Evolutionary conservation across 2,329 filamentous ascomycete genomes (phyloP).

Genomic region (Cytospora chrysosperma): DNA sequence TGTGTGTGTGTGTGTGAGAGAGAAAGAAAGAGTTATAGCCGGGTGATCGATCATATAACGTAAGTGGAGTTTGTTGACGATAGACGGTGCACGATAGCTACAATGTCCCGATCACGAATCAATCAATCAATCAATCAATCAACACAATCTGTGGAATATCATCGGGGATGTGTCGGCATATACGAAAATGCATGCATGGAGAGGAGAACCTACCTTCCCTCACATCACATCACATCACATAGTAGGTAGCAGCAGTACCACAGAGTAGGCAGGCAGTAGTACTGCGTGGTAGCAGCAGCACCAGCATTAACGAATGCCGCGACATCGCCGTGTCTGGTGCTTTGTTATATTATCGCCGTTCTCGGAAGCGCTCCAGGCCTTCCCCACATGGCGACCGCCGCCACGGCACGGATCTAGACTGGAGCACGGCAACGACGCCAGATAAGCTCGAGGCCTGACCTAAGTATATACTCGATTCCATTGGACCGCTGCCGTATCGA

Average conservation of each 20-base stretch:
- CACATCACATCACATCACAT: background rate
- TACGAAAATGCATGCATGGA: too few species aligned
- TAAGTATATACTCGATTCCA: background rate
- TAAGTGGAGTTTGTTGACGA: background rate
- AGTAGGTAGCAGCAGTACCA: too few species aligned
- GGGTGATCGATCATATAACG: background rate
- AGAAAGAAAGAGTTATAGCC: too few species aligned
- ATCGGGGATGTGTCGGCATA: background rate
- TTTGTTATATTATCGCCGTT: constrained; percentile 2
- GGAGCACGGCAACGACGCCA: background rate
- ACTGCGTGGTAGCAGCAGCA: too few species aligned
- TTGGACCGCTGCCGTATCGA: background rate
- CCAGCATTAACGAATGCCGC: background rate
- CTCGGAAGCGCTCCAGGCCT: background rate
- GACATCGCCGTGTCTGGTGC: background rate
- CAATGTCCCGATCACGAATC: background rate
- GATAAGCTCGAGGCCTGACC: constrained; percentile 1
- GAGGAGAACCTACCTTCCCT: background rate
- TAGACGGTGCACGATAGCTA: background rate
- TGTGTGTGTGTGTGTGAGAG: too few species aligned
- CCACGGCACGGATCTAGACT: background rate
- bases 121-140: background rate
- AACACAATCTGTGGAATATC: too few species aligned
- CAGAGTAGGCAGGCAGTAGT: too few species aligned
- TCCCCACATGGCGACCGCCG: background rate